phyloP scores from a whole-genome alignment of 2,329 filamentous ascomycete species.

The Amylocarpus encephaloides region DNA sequence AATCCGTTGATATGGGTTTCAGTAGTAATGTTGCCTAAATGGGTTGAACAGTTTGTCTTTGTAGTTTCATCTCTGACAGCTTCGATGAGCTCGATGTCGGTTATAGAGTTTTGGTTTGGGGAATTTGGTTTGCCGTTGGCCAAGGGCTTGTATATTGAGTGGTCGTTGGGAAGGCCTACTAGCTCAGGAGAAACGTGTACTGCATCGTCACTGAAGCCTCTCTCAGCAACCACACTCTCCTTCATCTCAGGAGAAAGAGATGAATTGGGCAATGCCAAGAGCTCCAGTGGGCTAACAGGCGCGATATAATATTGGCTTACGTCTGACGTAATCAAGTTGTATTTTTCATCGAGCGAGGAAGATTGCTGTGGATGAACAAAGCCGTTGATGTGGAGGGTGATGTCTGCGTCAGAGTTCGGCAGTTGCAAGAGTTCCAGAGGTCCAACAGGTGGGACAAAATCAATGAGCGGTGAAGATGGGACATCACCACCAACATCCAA shows the following conservation, averaged over 20 bases:
- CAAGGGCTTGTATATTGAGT: no score
- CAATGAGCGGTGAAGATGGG: not conserved
- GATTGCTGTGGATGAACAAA: not conserved
- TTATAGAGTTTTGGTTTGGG: not conserved
- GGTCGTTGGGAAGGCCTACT: no score
- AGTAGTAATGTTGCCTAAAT: conserved; percentile 15
- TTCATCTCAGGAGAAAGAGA: not conserved
- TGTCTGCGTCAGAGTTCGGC: conserved; percentile 46
- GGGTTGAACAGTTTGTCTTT: conserved; percentile 12
- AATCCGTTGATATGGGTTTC: conserved; percentile 11
- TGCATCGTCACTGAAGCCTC: no score
- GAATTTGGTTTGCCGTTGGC: not conserved
- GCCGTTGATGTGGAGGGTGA: conserved; percentile 12
- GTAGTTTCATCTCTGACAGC: conserved; percentile 13
- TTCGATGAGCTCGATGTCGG: not conserved
- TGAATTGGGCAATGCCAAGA: conserved; percentile 49
- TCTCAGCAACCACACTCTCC: not conserved
- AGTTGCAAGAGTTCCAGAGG: conserved; percentile 41
- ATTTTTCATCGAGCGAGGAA: not conserved
- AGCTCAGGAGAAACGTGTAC: not conserved
- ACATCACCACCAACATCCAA: conserved; percentile 3
- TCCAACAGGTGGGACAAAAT: conserved; percentile 17
- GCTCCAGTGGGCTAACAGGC: conserved; percentile 33
- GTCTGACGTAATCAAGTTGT: not conserved
- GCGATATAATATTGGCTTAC: conserved; percentile 2